Evolutionary conservation across 139 green algal genomes (phyloP).

Genomic region (Edaphochlamys debaryana): DNA sequence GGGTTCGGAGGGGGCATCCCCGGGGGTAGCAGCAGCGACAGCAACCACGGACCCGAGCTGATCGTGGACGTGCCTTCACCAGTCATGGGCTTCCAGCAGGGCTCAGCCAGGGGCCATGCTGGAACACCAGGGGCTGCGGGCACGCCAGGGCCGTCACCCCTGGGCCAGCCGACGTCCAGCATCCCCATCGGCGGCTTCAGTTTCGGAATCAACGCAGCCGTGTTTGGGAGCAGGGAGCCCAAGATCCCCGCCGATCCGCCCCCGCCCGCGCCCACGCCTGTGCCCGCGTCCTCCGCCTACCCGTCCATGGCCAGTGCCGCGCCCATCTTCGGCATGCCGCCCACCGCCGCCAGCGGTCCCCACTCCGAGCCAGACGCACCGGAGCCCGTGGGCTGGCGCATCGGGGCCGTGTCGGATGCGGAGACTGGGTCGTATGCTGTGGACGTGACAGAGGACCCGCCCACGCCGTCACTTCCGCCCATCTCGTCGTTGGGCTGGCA

Average conservation of each 20-base stretch:
- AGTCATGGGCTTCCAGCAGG: too few species aligned
- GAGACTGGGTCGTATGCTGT: neutral
- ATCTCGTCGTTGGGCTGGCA: neutral
- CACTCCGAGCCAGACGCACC: neutral
- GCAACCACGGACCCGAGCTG: too few species aligned
- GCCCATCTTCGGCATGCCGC: too few species aligned
- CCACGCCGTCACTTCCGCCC: neutral
- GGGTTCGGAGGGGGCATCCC: neutral
- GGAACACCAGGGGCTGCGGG: too few species aligned
- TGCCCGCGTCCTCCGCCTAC: too few species aligned
- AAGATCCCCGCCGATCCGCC: too few species aligned
- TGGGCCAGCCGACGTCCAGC: neutral
- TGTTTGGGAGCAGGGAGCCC: slow-evolving; percentile 7
- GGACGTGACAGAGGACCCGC: neutral
- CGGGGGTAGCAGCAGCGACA: too few species aligned
- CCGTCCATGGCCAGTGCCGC: too few species aligned
- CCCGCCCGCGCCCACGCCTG: too few species aligned
- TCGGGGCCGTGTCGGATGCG: neutral
- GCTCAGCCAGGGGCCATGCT: too few species aligned
- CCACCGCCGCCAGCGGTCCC: neutral
- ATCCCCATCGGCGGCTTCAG: slow-evolving; percentile 16
- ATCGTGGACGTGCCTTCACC: too few species aligned
- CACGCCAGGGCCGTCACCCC: too few species aligned
- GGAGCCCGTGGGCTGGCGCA: neutral
- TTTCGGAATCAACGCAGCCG: slow-evolving; percentile 30